These are phyloP conservation scores for Fusarium sp. DNA, from an alignment of 2,329 filamentous ascomycete species.

Conservation along the genomic window DNA sequence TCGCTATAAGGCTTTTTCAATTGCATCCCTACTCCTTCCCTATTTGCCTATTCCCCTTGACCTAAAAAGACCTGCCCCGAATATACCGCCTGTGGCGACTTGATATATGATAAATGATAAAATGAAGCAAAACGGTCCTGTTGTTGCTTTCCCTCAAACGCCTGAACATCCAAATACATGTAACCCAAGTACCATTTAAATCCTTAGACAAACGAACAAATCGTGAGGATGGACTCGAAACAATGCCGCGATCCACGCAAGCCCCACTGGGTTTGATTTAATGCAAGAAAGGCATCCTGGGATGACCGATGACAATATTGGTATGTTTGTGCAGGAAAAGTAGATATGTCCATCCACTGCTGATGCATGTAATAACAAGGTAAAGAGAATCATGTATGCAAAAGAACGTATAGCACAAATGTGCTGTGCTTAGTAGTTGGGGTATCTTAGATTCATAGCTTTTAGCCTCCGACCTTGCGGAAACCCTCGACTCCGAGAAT, in stretches of 20 bases:
- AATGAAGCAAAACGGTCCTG: conserved; percentile 22
- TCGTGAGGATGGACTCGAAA: conserved; percentile 27
- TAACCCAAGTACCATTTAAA: conserved; percentile 27
- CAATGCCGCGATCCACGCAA: conserved; percentile 18
- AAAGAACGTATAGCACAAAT: conserved; percentile 12
- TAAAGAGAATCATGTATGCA: conserved; percentile 16
- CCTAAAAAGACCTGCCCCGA: conserved; percentile 11
- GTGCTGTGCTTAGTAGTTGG: neutral
- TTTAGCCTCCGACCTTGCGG: conserved; percentile 51
- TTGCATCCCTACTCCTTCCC: conserved; percentile 26
- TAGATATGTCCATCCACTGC: conserved; percentile 28
- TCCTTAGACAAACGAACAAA: conserved; percentile 32
- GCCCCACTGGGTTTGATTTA: conserved; percentile 6
- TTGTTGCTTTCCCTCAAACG: conserved; percentile 37
- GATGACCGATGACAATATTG: conserved; percentile 27
- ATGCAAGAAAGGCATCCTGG: conserved; percentile 27
- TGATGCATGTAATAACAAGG: conserved; percentile 11
- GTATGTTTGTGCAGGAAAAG: conserved; percentile 33
- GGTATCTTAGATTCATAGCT: conserved; percentile 8
- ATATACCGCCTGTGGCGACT: conserved; percentile 9
- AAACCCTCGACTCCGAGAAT: conserved; percentile 57
- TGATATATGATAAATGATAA: conserved; percentile 22
- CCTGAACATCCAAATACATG: conserved; percentile 31
- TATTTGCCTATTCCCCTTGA: conserved; percentile 6
- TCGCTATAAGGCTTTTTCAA: conserved; percentile 19